Base-by-base conservation (phyloP, 2,329 filamentous ascomycete species). In the Cryphonectria carpinicola region DNA sequence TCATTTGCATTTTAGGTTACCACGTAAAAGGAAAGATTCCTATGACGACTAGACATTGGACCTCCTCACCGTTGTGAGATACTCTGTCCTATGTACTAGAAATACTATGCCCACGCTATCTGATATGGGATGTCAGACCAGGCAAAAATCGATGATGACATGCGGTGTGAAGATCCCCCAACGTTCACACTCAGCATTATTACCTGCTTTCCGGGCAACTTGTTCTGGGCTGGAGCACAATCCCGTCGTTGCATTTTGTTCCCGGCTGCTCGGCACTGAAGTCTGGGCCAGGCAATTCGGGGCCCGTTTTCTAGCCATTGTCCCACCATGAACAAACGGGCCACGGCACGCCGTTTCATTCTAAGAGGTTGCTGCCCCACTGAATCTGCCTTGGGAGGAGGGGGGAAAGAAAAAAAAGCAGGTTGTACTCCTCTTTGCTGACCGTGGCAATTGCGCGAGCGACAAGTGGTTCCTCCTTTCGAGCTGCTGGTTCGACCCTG, bases 241-340 rank as follows among this genome's bases (percentile, higher is more conserved):
- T 7, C 46, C 43, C 43, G 56, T 37, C 28, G 32, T 28, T 25
- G 6, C 32, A 37, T 39, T 4, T 25, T 11, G 46, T n/a, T 61
- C 58, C 58, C 58, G 58, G 58, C 58, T 61, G 58, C 58, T 61
- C 58, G 58, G 58, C 58, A 61, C 35, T 8, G 25, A 19, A 8
- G 10, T 39, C 37, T 39, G 37, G 37, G 37, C 10, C 37, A 35
- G 25, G 25, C 28, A 32, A 32, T 35, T 8, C 25, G 25, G 28
- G 25, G 6, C 54, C 28, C 6, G 25, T 58, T 58, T 58, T 35
- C 28, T 58, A 49, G 46, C 28, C 17, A 61, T 19, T 61, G 58
- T 61, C 35, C 22, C 19, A 39, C 32, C 32, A n/a, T n/a, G 17
- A 39, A 17, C 58, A 37, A 22, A 22, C 56, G 56, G 56, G 25